Base-by-base conservation (phyloP, 2,329 filamentous ascomycete genomes). In the Apiospora aurea region DNA sequence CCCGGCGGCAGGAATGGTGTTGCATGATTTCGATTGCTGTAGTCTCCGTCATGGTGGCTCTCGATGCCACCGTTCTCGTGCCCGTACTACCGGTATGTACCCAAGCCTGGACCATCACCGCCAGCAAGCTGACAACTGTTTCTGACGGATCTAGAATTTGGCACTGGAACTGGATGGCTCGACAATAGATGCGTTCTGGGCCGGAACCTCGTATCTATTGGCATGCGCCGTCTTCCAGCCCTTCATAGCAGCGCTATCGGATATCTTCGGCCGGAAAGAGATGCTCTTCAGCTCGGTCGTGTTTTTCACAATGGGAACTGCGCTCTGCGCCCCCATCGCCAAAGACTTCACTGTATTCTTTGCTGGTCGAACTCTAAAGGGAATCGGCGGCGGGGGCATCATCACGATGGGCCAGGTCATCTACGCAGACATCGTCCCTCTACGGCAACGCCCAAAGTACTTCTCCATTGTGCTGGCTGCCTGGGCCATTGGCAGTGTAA, bases 31-130 rank as follows among this genome's bases (percentile, higher is more conserved):
- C 81, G 14, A 78, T 87, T 41, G 80, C 82, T 34, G 74, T 86
- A 43, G 77, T 86, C 53, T 83, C 84, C 7, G 81, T 87, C 75
- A 84, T 87, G 80, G 86, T 87, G 53, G 82, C 83, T 4, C 82
- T 87, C 51, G 85, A 88, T 75, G 82, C 83, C 14, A 86, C 85
- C 0, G 83, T 87, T 44, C 77, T 87, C 57, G 84, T 85, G 8
- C 80, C 85, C 10, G 79, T 83, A 0, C 74, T 87, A 49, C 83
- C 86, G 18, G 84, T 85, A 78, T 69, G 80, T 77, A 66, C 66
- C 46, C 53, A 34, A 16, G 29, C 24, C 46, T 49, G 24, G 13
- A 2, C 10, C 21, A 3, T 2, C 16, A 41, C 18, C 16, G 14
- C 34, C 41, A 34, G 49, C 41, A 41, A 66, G 66, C 44, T 18